These are phyloP conservation scores for Boletus vinaceobasis DNA, from an alignment of 768 basidiomycete genomes.

Conservation along the genomic window DNA sequence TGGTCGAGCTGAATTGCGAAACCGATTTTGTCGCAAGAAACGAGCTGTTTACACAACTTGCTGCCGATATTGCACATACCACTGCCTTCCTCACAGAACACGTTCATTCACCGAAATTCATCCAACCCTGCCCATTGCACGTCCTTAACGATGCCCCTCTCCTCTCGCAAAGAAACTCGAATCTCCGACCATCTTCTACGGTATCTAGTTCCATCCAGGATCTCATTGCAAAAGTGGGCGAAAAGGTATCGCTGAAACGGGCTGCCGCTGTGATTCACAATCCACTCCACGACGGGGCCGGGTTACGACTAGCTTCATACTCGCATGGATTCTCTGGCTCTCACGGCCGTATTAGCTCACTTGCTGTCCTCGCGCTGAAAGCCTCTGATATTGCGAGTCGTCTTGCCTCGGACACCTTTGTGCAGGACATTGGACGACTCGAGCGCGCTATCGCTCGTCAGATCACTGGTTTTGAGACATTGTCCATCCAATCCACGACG, in stretches of 20 bases:
- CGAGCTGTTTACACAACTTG: slow-evolving; percentile 72
- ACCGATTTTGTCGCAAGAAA: slow-evolving; percentile 95
- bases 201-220: slow-evolving; percentile 65
- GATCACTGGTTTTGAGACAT: slow-evolving; percentile 78
- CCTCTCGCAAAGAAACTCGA: slow-evolving; percentile 38
- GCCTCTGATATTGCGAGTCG: slow-evolving; percentile 44
- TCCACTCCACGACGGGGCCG: slow-evolving; percentile 34
- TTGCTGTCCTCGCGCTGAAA: slow-evolving; percentile 54
- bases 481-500: slow-evolving; percentile 38
- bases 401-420: slow-evolving; percentile 47
- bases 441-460: slow-evolving; percentile 81
- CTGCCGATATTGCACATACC: slow-evolving; percentile 78
- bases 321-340: slow-evolving; percentile 53
- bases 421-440: slow-evolving; percentile 55
- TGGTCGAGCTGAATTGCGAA: slow-evolving; percentile 94
- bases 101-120: slow-evolving; percentile 29
- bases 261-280: slow-evolving; percentile 43
- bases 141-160: slow-evolving; percentile 62
- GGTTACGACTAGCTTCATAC: slow-evolving; percentile 54
- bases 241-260: slow-evolving; percentile 70
- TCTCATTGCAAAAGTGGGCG: slow-evolving; percentile 72
- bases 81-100: slow-evolving; percentile 66
- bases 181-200: slow-evolving; percentile 41
- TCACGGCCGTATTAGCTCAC: slow-evolving; percentile 58
- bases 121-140: slow-evolving; percentile 52